Base-by-base conservation (phyloP, 257 asterid species). In the Paraleonurus japonicus region DNA sequence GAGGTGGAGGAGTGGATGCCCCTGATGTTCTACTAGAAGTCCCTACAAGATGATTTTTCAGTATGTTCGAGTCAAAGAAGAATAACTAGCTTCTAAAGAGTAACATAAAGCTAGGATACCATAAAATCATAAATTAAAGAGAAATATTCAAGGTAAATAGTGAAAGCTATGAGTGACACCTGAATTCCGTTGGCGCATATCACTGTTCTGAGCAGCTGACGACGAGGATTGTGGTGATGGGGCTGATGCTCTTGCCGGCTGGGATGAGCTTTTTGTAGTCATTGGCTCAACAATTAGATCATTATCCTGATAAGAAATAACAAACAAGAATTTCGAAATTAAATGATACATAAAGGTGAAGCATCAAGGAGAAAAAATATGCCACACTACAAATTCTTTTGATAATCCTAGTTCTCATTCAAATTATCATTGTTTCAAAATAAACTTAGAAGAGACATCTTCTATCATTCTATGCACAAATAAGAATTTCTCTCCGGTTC, bases 261-360 rank as follows among this genome's bases (percentile, higher is more conserved):
- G 90, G 78, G 96, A 85, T 16, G 96, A 77, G 69, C 73, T 80
- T 78, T 73, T 75, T 24, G 80, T 80, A 65, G 75, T 15, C 86
- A 90, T 90, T 67, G 96, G 86, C 80, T 90, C 98, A 37, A 93
- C 98, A 77, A 87, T 76, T 53, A 93, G 84, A 67, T 83, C 95
- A 16, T 87, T 85, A 63, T 93, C 97, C 98, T 93, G 84, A 45
- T 63, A 5, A 32, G 24, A 19, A 23, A 59, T 1, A 51, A 50
- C 13, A 61, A 30, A 65, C 1, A 62, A 39, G 43, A 58, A 70
- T 54, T 27, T 16, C 24, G 19, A 76, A 53, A 50, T 13, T 15
- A 43, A 60, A 7, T 9, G 45, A 63, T 24, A 72, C 47, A 65
- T 11, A 13, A 45, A 45, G 57, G 51, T n/a, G 23, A 27, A 59